Conservation (phyloP, 352 stramenopile genomes). For the Globisporangium nagaii region DNA sequence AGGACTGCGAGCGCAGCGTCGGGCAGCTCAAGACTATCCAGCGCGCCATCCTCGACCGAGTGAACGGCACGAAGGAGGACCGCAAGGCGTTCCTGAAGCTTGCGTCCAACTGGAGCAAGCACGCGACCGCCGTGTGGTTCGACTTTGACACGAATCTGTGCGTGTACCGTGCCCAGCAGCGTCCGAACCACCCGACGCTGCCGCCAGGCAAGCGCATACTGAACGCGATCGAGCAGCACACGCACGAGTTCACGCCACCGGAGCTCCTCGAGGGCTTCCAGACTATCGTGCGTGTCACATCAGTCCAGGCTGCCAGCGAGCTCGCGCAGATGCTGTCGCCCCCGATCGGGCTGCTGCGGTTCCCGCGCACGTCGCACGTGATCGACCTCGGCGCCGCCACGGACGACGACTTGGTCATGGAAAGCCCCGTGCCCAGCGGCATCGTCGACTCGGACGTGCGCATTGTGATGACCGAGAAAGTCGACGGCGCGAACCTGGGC, state of each 20-base stretch:
- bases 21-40: constrained; percentile 4
- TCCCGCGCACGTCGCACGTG: constrained; percentile 55
- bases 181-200: constrained; percentile 35
- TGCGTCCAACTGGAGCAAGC: constrained; percentile 38
- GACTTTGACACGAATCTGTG: constrained; percentile 39
- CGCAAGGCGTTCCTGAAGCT: constrained; percentile 36
- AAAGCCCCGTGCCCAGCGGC: not conserved
- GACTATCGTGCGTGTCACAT: constrained; percentile 45
- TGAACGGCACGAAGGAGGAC: constrained; percentile 43
- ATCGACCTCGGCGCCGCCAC: constrained; percentile 53
- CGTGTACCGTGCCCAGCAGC: constrained; percentile 37
- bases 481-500: constrained; percentile 83
- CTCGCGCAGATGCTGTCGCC: constrained; percentile 28
- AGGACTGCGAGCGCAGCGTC: constrained; percentile 29
- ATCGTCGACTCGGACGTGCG: constrained; percentile 8
- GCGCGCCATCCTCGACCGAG: constrained; percentile 48
- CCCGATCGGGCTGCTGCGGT: constrained; percentile 46
- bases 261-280: constrained; percentile 42
- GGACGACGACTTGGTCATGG: constrained; percentile 44
- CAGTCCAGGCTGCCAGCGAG: constrained; percentile 29
- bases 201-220: constrained; percentile 34
- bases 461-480: constrained; percentile 73
- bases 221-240: constrained; percentile 37
- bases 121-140: constrained; percentile 60
- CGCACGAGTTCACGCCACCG: constrained; percentile 29